phyloP scores from a whole-genome alignment of 352 stramenopile genomes.

The Peronospora tabacina region DNA sequence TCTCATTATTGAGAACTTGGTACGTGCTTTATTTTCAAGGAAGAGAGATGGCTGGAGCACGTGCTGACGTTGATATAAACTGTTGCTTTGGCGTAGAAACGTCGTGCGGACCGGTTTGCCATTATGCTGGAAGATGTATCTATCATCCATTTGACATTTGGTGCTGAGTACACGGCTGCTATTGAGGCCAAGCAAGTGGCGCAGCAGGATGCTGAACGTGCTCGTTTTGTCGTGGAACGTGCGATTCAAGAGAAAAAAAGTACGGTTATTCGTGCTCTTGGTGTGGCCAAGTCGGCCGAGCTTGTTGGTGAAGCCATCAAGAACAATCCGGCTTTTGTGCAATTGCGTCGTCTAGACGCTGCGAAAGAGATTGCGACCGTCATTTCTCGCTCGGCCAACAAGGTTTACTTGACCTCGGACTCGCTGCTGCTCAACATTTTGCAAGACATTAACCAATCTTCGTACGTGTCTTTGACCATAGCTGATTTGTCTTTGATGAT shows the following conservation, averaged over 20 bases:
- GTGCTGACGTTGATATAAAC: constrained; percentile 12
- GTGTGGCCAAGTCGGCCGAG: constrained; percentile 97
- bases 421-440: constrained; percentile 96
- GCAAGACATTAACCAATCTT: constrained; percentile 47
- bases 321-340: constrained; percentile 99
- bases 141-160: constrained; percentile 99
- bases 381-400: constrained; percentile 93
- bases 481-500: not conserved
- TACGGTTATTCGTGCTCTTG: constrained; percentile 94
- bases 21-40: constrained; percentile 40
- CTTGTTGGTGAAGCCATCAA: constrained; percentile 98
- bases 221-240: constrained; percentile 97
- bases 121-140: constrained; percentile 97
- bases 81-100: constrained; percentile 40
- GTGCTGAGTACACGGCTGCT: constrained; percentile 96
- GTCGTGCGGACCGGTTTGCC: constrained; percentile 86
- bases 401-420: constrained; percentile 97
- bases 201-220: constrained; percentile 98
- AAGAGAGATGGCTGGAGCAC: not conserved
- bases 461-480: constrained; percentile 30
- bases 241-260: constrained; percentile 99
- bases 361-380: constrained; percentile 98
- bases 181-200: constrained; percentile 99
- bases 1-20: constrained; percentile 91
- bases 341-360: constrained; percentile 97